Percentiles rank a stretch among this genome's conserved stretches.
Conservation (phyloP, 179 eudicot genomes). For the Monotropa hypopitys region DNA sequence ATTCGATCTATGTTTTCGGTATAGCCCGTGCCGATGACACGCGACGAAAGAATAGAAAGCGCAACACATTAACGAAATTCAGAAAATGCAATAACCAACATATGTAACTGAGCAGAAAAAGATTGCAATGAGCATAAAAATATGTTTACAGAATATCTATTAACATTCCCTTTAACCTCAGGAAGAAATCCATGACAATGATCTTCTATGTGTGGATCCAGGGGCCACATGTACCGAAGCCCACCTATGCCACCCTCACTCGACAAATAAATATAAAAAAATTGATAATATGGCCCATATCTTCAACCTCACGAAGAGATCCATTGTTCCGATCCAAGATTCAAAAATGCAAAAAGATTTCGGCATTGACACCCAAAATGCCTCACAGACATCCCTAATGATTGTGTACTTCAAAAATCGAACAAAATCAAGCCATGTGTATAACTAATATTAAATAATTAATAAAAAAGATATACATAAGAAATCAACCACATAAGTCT, state of each 20-base stretch:
- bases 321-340: constrained; percentile 6
- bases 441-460: too few species aligned
- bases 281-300: constrained; percentile 5
- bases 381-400: not conserved
- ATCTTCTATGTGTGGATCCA: not conserved
- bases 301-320: constrained; percentile 16
- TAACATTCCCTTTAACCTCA: too few species aligned
- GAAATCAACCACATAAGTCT: too few species aligned
- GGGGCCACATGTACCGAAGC: not conserved
- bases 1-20: too few species aligned
- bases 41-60: too few species aligned
- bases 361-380: not conserved
- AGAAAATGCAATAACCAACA: too few species aligned
- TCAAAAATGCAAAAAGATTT: constrained; percentile 1
- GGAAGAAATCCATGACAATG: not conserved
- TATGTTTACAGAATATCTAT: too few species aligned
- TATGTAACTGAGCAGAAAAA: too few species aligned
- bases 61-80: too few species aligned
- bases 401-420: not conserved
- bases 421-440: not conserved
- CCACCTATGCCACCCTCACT: not conserved
- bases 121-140: too few species aligned
- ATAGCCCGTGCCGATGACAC: too few species aligned
- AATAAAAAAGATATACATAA: too few species aligned
- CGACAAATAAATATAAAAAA: not conserved